Percentiles rank a stretch among this genome's conserved stretches.
Conservation (phyloP, 768 basidiomycete species). For the Panaeolus cyanescens region DNA sequence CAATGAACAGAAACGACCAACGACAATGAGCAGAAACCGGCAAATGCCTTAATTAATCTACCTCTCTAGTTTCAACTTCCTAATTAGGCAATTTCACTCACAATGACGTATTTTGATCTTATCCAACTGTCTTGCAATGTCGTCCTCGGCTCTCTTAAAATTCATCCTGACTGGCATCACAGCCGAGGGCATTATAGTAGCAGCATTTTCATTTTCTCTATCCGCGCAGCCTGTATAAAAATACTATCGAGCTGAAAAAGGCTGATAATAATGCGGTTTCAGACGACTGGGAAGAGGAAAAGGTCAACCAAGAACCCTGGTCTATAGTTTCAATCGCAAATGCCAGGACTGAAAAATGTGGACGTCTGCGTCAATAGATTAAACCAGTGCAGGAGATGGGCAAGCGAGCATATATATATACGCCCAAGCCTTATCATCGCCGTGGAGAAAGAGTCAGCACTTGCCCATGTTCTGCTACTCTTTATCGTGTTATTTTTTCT, state of each 20-base stretch:
- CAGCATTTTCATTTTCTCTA: background rate
- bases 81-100: slow-evolving; percentile 16
- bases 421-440: background rate
- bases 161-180: background rate
- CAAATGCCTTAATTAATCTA: slow-evolving; percentile 2
- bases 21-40: slow-evolving; percentile 1
- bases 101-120: background rate
- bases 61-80: slow-evolving; percentile 23
- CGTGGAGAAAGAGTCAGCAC: background rate
- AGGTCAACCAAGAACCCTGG: too few species aligned
- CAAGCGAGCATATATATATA: too few species aligned
- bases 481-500: background rate
- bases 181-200: background rate
- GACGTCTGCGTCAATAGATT: too few species aligned
- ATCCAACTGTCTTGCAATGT: too few species aligned
- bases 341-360: too few species aligned
- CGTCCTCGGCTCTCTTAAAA: background rate
- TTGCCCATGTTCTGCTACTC: background rate
- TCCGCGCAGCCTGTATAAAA: background rate
- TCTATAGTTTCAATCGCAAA: too few species aligned
- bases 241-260: background rate
- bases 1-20: slow-evolving; percentile 16
- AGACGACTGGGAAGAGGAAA: too few species aligned
- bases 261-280: too few species aligned
- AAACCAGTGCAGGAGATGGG: too few species aligned